These are phyloP conservation scores for Ceratobasidium sp. DNA, from an alignment of 1,284 basidiomycete genomes.

Conservation along the genomic window DNA sequence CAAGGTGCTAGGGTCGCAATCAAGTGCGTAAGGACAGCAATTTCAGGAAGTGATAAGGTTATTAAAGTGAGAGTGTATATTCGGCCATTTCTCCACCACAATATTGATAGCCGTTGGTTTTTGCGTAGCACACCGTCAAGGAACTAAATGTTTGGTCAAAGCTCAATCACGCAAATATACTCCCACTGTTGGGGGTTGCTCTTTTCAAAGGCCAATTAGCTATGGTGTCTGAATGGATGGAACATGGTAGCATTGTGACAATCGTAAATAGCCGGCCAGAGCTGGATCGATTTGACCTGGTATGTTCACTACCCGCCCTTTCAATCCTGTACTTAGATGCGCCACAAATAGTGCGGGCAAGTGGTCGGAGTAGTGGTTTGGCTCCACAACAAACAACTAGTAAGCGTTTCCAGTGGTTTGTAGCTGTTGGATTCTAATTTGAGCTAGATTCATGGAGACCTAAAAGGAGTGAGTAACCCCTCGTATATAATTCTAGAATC, in stretches of 20 bases:
- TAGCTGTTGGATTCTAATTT: not conserved
- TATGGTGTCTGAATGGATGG: constrained; percentile 29
- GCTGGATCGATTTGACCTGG: constrained; percentile 8
- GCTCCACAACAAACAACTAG: constrained; percentile 10
- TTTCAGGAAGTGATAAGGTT: constrained; percentile 12
- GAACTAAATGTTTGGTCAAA: constrained; percentile 11
- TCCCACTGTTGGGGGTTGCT: constrained; percentile 7
- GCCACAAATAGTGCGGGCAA: not conserved
- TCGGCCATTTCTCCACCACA: not conserved
- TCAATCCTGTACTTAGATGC: too few relatives aligned
- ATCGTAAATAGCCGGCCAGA: constrained; percentile 6
- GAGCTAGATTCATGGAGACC: constrained; percentile 11
- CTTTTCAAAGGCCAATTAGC: constrained; percentile 6
- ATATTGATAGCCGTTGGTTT: too few relatives aligned
- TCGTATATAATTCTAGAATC: not conserved
- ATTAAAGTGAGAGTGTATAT: not conserved
- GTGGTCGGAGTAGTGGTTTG: constrained; percentile 1
- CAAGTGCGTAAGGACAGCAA: constrained; percentile 12
- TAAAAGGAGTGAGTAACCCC: constrained; percentile 4
- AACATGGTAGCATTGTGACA: constrained; percentile 6
- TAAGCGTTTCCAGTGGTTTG: not conserved
- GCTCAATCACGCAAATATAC: constrained; percentile 8
- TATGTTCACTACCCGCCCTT: not conserved
- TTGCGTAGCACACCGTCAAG: constrained; percentile 5
- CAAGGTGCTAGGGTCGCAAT: not conserved